Percentiles rank a stretch among this genome's conserved stretches.
Evolutionary conservation across 768 basidiomycete genomes (phyloP).

Genomic region (Pleurotus eryngii): DNA sequence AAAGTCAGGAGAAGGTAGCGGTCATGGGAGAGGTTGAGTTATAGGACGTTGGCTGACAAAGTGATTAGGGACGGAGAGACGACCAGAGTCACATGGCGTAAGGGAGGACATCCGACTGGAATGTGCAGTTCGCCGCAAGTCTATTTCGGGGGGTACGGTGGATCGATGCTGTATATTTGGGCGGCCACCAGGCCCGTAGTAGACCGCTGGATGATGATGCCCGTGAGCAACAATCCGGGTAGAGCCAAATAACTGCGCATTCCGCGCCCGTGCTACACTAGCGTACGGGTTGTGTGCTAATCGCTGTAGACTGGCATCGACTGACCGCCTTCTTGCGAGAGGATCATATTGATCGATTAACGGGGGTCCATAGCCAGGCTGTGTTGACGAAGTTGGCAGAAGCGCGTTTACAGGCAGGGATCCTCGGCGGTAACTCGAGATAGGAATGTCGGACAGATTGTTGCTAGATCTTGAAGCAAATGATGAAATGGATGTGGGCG

Average conservation of each 20-base stretch:
- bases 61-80: slow-evolving; percentile 43
- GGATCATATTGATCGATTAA: slow-evolving; percentile 41
- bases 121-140: slow-evolving; percentile 30
- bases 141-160: slow-evolving; percentile 33
- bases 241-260: slow-evolving; percentile 33
- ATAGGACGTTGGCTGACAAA: slow-evolving; percentile 43
- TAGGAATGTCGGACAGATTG: slow-evolving; percentile 23
- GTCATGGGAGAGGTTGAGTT: slow-evolving; percentile 45
- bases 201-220: slow-evolving; percentile 26
- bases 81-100: slow-evolving; percentile 37
- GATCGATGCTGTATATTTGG: slow-evolving; percentile 20
- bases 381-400: slow-evolving; percentile 9
- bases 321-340: slow-evolving; percentile 38
- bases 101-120: slow-evolving; percentile 33
- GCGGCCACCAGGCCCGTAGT: slow-evolving; percentile 18
- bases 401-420: slow-evolving; percentile 51
- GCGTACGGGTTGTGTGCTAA: slow-evolving; percentile 50
- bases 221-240: slow-evolving; percentile 25
- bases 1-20: slow-evolving; percentile 59
- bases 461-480: slow-evolving; percentile 18
- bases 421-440: slow-evolving; percentile 43
- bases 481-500: slow-evolving; percentile 30
- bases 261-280: slow-evolving; percentile 48
- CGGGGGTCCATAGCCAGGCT: slow-evolving; percentile 31
- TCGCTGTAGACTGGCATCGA: slow-evolving; percentile 47